Evolutionary conservation across 1,284 basidiomycete genomes (phyloP).

Genomic region (Moesziomyces sp.): DNA sequence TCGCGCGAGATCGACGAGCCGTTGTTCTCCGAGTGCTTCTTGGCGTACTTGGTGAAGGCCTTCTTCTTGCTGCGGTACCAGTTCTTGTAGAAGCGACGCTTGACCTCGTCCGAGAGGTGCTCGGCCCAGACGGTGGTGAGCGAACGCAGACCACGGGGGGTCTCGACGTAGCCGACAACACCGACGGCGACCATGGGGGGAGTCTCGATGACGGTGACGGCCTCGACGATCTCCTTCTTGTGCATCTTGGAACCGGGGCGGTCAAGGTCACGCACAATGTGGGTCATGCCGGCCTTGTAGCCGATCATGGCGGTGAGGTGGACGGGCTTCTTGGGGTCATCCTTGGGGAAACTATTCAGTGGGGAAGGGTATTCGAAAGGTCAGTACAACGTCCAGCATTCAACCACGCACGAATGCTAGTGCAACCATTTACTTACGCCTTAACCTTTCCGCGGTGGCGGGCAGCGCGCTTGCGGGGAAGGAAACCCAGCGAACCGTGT

Average conservation of each 20-base stretch:
- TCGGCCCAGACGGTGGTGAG: constrained; percentile 77
- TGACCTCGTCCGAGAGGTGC: constrained; percentile 83
- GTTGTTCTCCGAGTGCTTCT: constrained; percentile 96
- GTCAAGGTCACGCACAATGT: constrained; percentile 98
- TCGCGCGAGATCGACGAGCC: constrained; percentile 93
- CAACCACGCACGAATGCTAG: no score
- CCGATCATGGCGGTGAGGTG: constrained; percentile 98
- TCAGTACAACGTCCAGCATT: not conserved
- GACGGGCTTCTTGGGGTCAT: constrained; percentile 99
- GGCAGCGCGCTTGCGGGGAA: constrained; percentile 68
- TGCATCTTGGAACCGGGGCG: constrained; percentile 82
- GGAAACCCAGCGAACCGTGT: constrained; percentile 68
- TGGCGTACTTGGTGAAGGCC: constrained; percentile 97
- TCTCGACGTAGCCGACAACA: constrained; percentile 99
- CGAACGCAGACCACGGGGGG: constrained; percentile 95
- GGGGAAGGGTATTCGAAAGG: not conserved
- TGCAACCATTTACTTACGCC: constrained; percentile 42
- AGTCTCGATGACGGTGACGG: constrained; percentile 94
- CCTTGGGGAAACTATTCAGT: constrained; percentile 72
- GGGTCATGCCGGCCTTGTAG: constrained; percentile 99
- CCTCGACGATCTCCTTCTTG: constrained; percentile 92
- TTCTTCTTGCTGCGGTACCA: constrained; percentile 99
- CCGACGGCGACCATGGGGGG: constrained; percentile 97
- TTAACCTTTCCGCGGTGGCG: constrained; percentile 67
- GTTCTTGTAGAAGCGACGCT: constrained; percentile 99